A percentile compares a stretch with the other conserved stretches of the same genome.
phyloP scores from a whole-genome alignment of 2,329 filamentous ascomycete species.

The Aspergillus melleus region DNA sequence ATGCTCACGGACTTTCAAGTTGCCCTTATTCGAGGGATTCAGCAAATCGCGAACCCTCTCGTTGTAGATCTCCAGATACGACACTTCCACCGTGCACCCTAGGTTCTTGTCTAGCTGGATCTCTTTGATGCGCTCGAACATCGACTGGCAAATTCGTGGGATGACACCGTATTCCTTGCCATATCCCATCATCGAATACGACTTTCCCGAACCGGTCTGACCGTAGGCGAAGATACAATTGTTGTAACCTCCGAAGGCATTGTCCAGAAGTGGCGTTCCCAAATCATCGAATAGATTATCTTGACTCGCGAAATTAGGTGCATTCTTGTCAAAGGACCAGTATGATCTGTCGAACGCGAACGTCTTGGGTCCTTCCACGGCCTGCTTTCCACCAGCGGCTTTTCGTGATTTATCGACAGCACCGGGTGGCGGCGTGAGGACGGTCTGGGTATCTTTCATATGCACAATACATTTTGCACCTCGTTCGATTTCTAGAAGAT shows the following conservation, averaged over 20 bases:
- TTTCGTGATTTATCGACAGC: slow-evolving; percentile 54
- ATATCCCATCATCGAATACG: slow-evolving; percentile 99
- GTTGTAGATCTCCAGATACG: slow-evolving; percentile 99
- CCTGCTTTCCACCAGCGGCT: slow-evolving; percentile 57
- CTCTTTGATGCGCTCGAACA: slow-evolving; percentile 82
- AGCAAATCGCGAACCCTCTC: slow-evolving; percentile 93
- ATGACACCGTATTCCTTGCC: slow-evolving; percentile 95
- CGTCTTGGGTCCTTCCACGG: slow-evolving; percentile 69
- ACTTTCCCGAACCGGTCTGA: slow-evolving; percentile 97
- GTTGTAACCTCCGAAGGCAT: slow-evolving; percentile 98
- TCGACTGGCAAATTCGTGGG: slow-evolving; percentile 93
- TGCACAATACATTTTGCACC: slow-evolving; percentile 94
- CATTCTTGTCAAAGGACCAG: slow-evolving; percentile 90
- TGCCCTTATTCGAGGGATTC: slow-evolving; percentile 93
- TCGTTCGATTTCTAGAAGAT: slow-evolving; percentile 74
- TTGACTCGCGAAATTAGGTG: slow-evolving; percentile 83
- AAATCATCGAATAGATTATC: slow-evolving; percentile 85
- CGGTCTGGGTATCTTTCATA: slow-evolving; percentile 91
- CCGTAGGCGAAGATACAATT: slow-evolving; percentile 99
- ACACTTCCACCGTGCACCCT: slow-evolving; percentile 93
- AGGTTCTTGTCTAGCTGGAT: slow-evolving; percentile 73
- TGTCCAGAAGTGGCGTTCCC: slow-evolving; percentile 87
- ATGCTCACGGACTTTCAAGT: slow-evolving; percentile 95
- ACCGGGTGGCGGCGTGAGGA: slow-evolving; percentile 72
- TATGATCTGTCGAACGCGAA: slow-evolving; percentile 98